Evolutionary conservation across 106 monocot species (phyloP).

Genomic region (Apostasia ramifera): DNA sequence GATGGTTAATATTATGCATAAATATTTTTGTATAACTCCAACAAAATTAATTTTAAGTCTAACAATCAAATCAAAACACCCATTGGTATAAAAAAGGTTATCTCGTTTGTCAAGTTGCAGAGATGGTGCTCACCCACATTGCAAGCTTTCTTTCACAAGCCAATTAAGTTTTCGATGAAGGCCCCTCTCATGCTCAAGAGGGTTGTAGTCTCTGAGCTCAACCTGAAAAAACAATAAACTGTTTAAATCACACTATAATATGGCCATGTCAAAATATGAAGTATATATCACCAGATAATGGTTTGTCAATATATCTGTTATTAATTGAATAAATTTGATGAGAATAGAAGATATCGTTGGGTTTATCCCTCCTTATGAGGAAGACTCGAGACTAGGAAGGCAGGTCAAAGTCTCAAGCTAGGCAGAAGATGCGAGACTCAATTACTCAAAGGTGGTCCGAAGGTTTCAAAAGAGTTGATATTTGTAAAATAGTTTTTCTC

Average conservation of each 20-base stretch:
- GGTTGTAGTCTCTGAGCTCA: conserved; percentile 68
- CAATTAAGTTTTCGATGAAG: conserved; percentile 58
- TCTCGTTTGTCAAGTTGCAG: background rate
- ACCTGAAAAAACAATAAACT: conserved; percentile 31
- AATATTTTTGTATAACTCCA: background rate
- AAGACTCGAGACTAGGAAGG: no score
- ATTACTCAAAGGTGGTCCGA: no score
- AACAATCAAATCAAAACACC: background rate
- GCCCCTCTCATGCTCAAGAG: conserved; percentile 77
- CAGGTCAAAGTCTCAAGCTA: no score
- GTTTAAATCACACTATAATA: background rate
- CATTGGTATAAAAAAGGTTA: background rate
- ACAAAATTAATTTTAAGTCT: background rate
- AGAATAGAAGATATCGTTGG: no score
- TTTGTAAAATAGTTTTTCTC: no score
- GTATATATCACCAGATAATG: background rate
- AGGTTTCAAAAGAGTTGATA: no score
- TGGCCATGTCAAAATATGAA: background rate
- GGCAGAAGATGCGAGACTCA: no score
- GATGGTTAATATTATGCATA: background rate
- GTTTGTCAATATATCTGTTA: no score
- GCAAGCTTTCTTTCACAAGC: conserved; percentile 82
- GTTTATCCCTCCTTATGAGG: no score
- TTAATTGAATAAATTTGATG: no score
- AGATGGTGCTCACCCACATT: conserved; percentile 50